Percentiles rank a stretch among this genome's conserved stretches.
Conservation (phyloP, 2,329 filamentous ascomycete genomes). For the Ceratocystis eucalypticola region DNA sequence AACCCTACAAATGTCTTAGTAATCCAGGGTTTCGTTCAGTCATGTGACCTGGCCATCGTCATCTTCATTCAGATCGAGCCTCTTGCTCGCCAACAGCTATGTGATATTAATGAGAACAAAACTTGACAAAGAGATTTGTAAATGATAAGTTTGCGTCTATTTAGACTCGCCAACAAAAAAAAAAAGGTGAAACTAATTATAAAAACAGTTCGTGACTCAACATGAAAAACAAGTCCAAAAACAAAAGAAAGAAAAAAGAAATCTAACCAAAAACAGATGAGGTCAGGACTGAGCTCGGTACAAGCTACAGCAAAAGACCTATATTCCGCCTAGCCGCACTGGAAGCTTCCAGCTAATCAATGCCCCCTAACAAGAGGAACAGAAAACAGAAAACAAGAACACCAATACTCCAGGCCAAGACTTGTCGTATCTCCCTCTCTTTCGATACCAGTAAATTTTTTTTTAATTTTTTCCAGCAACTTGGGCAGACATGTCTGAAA, state of each 20-base stretch:
- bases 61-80: background rate
- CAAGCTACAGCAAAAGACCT: background rate
- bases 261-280: constrained; percentile 4
- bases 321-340: background rate
- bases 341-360: background rate
- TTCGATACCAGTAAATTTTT: background rate
- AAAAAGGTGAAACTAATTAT: too few species aligned
- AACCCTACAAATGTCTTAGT: background rate
- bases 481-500: background rate
- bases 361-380: constrained; percentile 13
- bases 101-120: too few species aligned
- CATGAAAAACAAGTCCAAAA: background rate
- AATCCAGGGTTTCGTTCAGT: background rate
- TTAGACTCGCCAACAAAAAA: too few species aligned
- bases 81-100: too few species aligned
- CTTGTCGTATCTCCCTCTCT: background rate
- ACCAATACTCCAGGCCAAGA: constrained; percentile 9
- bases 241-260: background rate
- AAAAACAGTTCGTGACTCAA: too few species aligned
- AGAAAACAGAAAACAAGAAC: constrained; percentile 14
- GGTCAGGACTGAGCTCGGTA: background rate
- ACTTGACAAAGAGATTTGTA: too few species aligned
- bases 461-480: background rate
- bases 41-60: background rate
- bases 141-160: too few species aligned